Evolutionary conservation across 2,329 filamentous ascomycete genomes (phyloP).

Genomic region (Colletotrichum australisinense): DNA sequence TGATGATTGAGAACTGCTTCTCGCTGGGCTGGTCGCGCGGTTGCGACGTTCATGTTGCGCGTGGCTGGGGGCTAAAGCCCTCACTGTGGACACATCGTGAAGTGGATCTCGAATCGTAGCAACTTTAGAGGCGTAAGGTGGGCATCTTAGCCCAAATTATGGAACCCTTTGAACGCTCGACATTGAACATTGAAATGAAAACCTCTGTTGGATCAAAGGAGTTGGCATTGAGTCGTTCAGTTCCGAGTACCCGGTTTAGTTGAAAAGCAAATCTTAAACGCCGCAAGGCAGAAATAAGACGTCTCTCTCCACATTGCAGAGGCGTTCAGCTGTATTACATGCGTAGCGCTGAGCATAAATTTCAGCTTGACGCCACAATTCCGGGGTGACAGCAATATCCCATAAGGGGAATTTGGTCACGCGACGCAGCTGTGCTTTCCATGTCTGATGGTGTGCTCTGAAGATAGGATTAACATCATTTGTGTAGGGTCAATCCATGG

Average conservation of each 20-base stretch:
- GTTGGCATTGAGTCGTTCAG: too few relatives aligned
- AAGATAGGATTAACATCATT: not conserved
- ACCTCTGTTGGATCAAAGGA: too few relatives aligned
- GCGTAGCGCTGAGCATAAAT: not conserved
- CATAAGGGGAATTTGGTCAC: not conserved
- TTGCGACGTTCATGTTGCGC: not conserved
- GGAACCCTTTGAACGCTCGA: not conserved
- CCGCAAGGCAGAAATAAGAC: not conserved
- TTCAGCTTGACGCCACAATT: not conserved
- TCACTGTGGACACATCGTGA: not conserved
- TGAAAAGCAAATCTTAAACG: too few relatives aligned
- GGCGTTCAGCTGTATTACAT: not conserved
- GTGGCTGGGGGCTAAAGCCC: not conserved
- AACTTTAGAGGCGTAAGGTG: not conserved
- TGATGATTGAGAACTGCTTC: not conserved
- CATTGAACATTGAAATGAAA: not conserved
- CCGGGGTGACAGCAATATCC: not conserved
- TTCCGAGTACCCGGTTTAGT: not conserved
- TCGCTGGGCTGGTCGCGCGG: accelerated
- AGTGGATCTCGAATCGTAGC: not conserved
- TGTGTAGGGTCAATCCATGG: not conserved
- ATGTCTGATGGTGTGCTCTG: not conserved
- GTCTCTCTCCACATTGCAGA: not conserved
- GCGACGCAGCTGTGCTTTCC: not conserved
- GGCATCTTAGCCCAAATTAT: not conserved